phyloP scores from a whole-genome alignment of 805 yeast species.

The Candida incommunis region DNA sequence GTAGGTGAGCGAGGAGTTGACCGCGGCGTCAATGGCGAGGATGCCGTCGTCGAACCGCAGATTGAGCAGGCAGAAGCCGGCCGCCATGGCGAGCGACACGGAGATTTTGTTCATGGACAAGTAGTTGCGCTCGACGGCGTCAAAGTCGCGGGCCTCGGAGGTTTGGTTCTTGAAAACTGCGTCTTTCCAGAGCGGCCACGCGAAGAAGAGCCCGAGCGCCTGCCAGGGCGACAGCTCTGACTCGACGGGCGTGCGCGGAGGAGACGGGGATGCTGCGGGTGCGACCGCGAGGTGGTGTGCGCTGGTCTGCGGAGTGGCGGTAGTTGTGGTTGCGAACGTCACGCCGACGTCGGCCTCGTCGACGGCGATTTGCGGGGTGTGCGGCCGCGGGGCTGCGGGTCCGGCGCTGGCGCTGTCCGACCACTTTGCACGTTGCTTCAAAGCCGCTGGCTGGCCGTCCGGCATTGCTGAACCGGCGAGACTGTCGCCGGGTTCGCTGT shows the following conservation, averaged over 20 bases:
- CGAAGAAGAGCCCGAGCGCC: conserved; percentile 8
- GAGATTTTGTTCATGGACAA: conserved; percentile 12
- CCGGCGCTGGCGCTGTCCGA: no score
- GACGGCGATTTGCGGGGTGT: no score
- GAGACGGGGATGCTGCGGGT: background rate
- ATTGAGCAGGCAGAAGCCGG: conserved; percentile 11
- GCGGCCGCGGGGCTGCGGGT: no score
- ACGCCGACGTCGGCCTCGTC: no score
- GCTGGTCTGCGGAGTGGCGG: no score
- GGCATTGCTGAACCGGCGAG: no score
- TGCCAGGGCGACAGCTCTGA: background rate
- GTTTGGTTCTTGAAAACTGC: conserved; percentile 15
- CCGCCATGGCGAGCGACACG: conserved; percentile 15
- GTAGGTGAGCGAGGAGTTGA: background rate
- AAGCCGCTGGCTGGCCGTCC: no score
- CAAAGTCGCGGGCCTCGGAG: conserved; percentile 20
- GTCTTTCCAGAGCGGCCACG: conserved; percentile 8
- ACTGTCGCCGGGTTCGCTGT: no score
- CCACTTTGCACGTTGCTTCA: no score
- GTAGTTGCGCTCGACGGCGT: conserved; percentile 19
- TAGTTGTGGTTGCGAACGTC: no score
- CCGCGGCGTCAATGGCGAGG: background rate
- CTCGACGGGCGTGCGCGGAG: background rate
- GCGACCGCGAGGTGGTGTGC: no score
- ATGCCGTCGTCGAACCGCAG: conserved; percentile 6